phyloP scores from a whole-genome alignment of 345 rosid genomes.

The Jatropha curcas region DNA sequence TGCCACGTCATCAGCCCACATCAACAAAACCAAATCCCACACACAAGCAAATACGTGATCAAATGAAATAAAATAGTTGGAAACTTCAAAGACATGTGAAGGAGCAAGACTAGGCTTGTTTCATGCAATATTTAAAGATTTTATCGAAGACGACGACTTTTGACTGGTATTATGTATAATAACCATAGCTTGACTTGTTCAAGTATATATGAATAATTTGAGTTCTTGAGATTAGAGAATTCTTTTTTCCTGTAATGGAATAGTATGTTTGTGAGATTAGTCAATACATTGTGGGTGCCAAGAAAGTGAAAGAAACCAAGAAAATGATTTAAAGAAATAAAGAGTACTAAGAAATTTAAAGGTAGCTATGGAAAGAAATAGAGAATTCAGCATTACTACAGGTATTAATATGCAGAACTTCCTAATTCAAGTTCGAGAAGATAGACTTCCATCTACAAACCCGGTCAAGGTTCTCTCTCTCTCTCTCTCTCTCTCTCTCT shows the following conservation, averaged over 20 bases:
- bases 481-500: not conserved
- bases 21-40: slow-evolving; percentile 9
- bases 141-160: not conserved
- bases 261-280: not conserved
- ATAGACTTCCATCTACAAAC: slow-evolving; percentile 31
- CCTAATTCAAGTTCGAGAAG: slow-evolving; percentile 36
- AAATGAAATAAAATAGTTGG: not conserved
- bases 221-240: not conserved
- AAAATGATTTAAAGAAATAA: not conserved
- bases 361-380: slow-evolving; percentile 3
- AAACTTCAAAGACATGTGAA: slow-evolving; percentile 1
- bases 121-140: not conserved
- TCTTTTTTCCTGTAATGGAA: too few species aligned
- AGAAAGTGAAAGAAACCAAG: slow-evolving; percentile 12
- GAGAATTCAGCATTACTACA: slow-evolving; percentile 11
- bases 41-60: not conserved
- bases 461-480: slow-evolving; percentile 41
- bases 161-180: not conserved
- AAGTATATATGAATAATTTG: not conserved
- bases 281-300: slow-evolving; percentile 16
- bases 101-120: not conserved
- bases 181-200: not conserved
- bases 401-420: slow-evolving; percentile 23
- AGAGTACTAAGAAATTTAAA: not conserved
- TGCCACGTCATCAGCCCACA: slow-evolving; percentile 11